Percentiles rank a stretch among this genome's conserved stretches.
Conservation (phyloP, 2,329 filamentous ascomycete species). For the Clonostachys rhizophaga region DNA sequence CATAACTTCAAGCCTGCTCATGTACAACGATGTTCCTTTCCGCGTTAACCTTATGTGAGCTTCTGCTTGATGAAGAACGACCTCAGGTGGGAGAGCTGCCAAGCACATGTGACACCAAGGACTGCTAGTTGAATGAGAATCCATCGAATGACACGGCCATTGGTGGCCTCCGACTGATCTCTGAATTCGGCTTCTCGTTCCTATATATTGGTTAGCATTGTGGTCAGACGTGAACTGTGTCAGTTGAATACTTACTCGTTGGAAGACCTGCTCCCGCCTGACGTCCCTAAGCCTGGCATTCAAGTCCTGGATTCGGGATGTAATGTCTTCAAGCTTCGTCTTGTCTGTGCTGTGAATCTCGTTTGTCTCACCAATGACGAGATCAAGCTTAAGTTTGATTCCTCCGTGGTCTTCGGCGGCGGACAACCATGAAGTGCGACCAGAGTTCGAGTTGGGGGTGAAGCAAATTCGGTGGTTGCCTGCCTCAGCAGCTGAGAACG, state of each 20-base stretch:
- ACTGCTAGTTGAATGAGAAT: constrained; percentile 85
- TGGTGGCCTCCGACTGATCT: constrained; percentile 93
- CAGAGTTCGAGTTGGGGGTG: constrained; percentile 71
- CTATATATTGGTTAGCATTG: constrained; percentile 32
- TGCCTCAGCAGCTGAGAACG: constrained; percentile 90
- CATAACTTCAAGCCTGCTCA: too few species aligned
- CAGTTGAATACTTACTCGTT: constrained; percentile 58
- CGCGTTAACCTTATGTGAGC: constrained; percentile 62
- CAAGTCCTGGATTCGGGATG: constrained; percentile 82
- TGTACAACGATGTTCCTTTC: background rate
- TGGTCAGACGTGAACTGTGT: background rate
- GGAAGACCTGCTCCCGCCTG: constrained; percentile 91
- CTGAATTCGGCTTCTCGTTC: constrained; percentile 97
- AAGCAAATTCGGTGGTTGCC: constrained; percentile 97
- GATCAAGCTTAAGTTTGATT: constrained; percentile 80
- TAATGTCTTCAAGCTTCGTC: constrained; percentile 85
- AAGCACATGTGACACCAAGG: constrained; percentile 83
- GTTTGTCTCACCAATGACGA: constrained; percentile 92
- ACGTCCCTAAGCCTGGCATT: constrained; percentile 86
- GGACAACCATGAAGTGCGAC: constrained; percentile 68
- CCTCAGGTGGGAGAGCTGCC: constrained; percentile 93
- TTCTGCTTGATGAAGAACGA: constrained; percentile 99
- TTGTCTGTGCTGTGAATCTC: constrained; percentile 93
- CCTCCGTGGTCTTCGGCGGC: constrained; percentile 62
- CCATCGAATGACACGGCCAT: constrained; percentile 89